These are phyloP conservation scores for Trifolium subterraneum DNA, from an alignment of 306 rosid genomes.

Conservation along the genomic window DNA sequence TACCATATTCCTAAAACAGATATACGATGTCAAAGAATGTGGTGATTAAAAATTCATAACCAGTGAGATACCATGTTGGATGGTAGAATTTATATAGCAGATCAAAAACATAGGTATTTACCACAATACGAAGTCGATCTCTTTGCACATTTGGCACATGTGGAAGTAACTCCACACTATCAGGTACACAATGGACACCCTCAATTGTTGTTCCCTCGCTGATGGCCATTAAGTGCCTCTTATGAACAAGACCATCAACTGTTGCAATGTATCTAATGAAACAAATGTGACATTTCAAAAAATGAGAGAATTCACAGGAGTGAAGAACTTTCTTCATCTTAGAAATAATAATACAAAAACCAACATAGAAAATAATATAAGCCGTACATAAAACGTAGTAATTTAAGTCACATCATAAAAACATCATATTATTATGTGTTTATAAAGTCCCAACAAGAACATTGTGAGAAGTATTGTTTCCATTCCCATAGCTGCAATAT, in stretches of 20 bases:
- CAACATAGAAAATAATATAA: neutral
- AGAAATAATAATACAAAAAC: conserved; percentile 26
- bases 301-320: conserved; percentile 30
- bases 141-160: conserved; percentile 68
- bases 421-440: neutral
- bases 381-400: conserved; percentile 3
- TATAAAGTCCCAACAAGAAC: neutral
- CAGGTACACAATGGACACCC: conserved; percentile 82
- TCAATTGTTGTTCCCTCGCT: conserved; percentile 81
- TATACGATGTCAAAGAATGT: neutral
- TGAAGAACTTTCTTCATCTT: conserved; percentile 24
- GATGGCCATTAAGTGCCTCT: conserved; percentile 71
- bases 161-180: conserved; percentile 80
- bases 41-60: conserved; percentile 5
- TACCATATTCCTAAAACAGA: conserved; percentile 9
- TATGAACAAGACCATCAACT: conserved; percentile 73
- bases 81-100: conserved; percentile 26
- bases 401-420: conserved; percentile 1
- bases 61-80: neutral
- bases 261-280: conserved; percentile 81
- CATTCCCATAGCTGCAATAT: neutral
- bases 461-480: neutral
- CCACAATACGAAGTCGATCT: conserved; percentile 88
- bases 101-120: conserved; percentile 44
- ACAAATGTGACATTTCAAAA: conserved; percentile 38